Conservation (phyloP, 176 grass and related monocot species). For the Raddia guianensis region DNA sequence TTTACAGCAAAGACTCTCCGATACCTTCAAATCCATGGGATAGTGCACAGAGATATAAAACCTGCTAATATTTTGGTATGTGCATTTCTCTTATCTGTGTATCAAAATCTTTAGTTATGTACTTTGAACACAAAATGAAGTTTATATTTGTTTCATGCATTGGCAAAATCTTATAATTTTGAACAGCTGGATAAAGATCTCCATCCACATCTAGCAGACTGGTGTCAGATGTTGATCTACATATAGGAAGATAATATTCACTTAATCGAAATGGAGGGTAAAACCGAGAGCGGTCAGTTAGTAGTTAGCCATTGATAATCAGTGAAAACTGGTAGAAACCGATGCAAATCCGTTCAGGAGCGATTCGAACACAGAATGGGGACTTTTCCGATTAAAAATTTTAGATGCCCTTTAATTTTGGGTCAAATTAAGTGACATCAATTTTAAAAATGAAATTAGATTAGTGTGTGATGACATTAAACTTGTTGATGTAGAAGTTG, state of each 20-base stretch:
- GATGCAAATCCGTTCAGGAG: no score
- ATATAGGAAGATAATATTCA: slow-evolving; percentile 16
- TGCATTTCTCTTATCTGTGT: slow-evolving; percentile 30
- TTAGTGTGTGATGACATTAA: not conserved
- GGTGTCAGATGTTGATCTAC: not conserved
- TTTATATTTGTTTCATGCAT: not conserved
- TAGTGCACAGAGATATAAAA: slow-evolving; percentile 96
- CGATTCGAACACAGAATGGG: no score
- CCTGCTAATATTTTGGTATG: slow-evolving; percentile 98
- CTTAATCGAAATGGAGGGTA: no score
- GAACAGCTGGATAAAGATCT: slow-evolving; percentile 77
- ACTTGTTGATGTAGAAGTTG: no score
- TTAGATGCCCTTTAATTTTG: not conserved
- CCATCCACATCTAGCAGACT: slow-evolving; percentile 78
- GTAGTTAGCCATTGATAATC: no score
- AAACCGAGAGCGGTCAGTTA: no score
- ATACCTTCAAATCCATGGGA: slow-evolving; percentile 67
- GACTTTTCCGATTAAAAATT: not conserved
- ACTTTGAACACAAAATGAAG: slow-evolving; percentile 8
- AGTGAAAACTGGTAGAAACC: no score
- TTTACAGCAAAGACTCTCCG: slow-evolving; percentile 78
- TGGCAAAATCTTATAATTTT: slow-evolving; percentile 32
- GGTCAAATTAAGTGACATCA: not conserved
- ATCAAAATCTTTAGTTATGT: slow-evolving; percentile 20
- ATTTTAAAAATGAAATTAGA: not conserved